Evolutionary conservation across 2,329 filamentous ascomycete genomes (phyloP).

Genomic region (Hypoxylon sp.): DNA sequence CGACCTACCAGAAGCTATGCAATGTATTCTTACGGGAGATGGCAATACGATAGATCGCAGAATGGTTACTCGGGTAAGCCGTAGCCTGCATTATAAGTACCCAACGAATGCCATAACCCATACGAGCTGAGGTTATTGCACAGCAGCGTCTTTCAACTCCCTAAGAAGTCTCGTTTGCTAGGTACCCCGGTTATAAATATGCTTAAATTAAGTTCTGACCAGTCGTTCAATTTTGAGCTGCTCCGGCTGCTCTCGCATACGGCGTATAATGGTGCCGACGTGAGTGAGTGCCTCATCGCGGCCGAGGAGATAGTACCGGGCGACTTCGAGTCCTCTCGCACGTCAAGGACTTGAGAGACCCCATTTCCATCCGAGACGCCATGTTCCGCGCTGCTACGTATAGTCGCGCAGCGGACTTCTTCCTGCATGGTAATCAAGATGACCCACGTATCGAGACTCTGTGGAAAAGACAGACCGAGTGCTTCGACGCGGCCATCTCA

Average conservation of each 20-base stretch:
- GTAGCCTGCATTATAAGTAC: background rate
- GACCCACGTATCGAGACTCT: constrained; percentile 22
- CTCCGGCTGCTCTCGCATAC: constrained; percentile 38
- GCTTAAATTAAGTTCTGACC: constrained; percentile 31
- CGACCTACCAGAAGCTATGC: background rate
- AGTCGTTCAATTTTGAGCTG: constrained; percentile 45
- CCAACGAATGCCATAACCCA: background rate
- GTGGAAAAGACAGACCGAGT: constrained; percentile 23
- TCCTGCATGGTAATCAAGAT: constrained; percentile 22
- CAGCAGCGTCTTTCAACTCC: background rate
- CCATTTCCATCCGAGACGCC: constrained; percentile 20
- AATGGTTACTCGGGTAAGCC: background rate
- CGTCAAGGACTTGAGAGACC: constrained; percentile 10
- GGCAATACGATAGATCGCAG: background rate
- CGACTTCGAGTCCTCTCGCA: constrained; percentile 38
- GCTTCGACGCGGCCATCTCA: constrained; percentile 20
- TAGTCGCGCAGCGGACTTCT: constrained; percentile 28
- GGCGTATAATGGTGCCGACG: constrained; percentile 45
- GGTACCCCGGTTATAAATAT: constrained; percentile 14
- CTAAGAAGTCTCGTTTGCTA: background rate
- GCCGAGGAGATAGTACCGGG: constrained; percentile 27
- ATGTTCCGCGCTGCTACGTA: constrained; percentile 28
- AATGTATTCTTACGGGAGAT: background rate
- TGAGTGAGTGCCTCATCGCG: constrained; percentile 40
- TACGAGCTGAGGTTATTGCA: background rate